Evolutionary conservation across 371 early-diverging fungal species (phyloP).

Genomic region (Zopfochytrium polystomum): DNA sequence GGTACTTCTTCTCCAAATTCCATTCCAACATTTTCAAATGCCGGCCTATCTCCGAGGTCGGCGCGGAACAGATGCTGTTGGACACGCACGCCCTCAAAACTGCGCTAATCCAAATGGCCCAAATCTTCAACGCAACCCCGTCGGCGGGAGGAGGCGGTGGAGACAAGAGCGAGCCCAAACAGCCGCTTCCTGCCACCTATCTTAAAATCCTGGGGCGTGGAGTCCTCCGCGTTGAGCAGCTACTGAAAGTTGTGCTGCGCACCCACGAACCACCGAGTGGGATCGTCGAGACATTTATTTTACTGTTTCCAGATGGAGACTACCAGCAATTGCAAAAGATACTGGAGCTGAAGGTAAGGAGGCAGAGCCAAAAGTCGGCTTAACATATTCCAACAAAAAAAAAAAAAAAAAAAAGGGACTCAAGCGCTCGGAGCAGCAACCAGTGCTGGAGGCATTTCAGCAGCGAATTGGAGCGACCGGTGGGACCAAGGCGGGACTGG

Average conservation of each 20-base stretch:
- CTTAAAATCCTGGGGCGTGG: slow-evolving; percentile 76
- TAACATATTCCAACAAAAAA: neutral
- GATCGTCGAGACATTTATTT: slow-evolving; percentile 81
- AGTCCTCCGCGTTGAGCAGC: slow-evolving; percentile 72
- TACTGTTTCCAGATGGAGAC: slow-evolving; percentile 73
- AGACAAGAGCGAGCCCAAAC: slow-evolving; percentile 11
- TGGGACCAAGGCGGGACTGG: no score
- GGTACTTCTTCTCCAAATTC: slow-evolving; percentile 63
- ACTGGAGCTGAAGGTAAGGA: slow-evolving; percentile 75
- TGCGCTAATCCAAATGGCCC: slow-evolving; percentile 67
- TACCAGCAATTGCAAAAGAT: slow-evolving; percentile 66
- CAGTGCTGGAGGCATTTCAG: slow-evolving; percentile 26
- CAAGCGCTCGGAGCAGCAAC: slow-evolving; percentile 34
- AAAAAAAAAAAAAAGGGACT: slow-evolving; percentile 25
- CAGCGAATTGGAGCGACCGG: slow-evolving; percentile 17
- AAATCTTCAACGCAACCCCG: slow-evolving; percentile 50
- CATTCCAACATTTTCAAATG: slow-evolving; percentile 64
- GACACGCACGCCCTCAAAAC: slow-evolving; percentile 88
- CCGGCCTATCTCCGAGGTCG: slow-evolving; percentile 79
- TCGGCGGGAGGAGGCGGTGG: slow-evolving; percentile 1
- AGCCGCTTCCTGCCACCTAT: slow-evolving; percentile 64
- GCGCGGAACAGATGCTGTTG: slow-evolving; percentile 88
- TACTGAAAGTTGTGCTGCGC: slow-evolving; percentile 86
- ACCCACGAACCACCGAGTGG: slow-evolving; percentile 80
- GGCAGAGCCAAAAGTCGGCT: neutral